Base-by-base conservation (phyloP, 257 asterid species). In the Solanum chmielewskii region DNA sequence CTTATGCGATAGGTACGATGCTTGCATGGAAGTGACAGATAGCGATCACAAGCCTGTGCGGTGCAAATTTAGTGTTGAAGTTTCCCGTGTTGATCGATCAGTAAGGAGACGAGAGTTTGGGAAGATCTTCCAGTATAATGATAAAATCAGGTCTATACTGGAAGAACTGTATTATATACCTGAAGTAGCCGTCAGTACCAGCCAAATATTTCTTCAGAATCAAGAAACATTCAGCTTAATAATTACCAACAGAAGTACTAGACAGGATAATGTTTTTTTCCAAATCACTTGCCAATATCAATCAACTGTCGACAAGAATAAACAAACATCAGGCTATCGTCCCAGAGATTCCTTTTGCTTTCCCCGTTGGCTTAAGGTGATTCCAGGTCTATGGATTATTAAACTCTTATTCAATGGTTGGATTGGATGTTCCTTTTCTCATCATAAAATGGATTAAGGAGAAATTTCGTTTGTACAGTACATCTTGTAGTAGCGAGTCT, bases 351-450 rank as follows among this genome's bases (percentile, higher is more conserved):
- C 95, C 14, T 93, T 89, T 45, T 97, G 99, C 27, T 92, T 97
- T 74, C 99, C 99, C 3, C 95, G 95, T 41, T 97, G 99, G 99
- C 98, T 97, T 68, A 93, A 97, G 99, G 99, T 96, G 87, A 87
- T 12, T 76, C 37, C 25, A 12, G 23, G 60, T 33, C 69, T 66
- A 81, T 49, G 29, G 45, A 20, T 81, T 33, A 49, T 49, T 49
- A 25, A 81, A 49, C 15, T 41, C 37, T 84, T 47, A 60, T 42
- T 42, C 62, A 77, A 42, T 44, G 83, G 20, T 42, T 77, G 62
- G 69, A 62, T 23, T 23, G 68, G 47, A 41, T 76, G 4, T n/a
- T 45, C 37, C 62, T 42, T 41, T 44, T 25, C 33, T 78, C 41
- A 45, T 1, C 3, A 78, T 44, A 77, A 77, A 45, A 78, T 78